Base-by-base conservation (phyloP, 179 eudicot genomes). In the Heliamphora pulchella region DNA sequence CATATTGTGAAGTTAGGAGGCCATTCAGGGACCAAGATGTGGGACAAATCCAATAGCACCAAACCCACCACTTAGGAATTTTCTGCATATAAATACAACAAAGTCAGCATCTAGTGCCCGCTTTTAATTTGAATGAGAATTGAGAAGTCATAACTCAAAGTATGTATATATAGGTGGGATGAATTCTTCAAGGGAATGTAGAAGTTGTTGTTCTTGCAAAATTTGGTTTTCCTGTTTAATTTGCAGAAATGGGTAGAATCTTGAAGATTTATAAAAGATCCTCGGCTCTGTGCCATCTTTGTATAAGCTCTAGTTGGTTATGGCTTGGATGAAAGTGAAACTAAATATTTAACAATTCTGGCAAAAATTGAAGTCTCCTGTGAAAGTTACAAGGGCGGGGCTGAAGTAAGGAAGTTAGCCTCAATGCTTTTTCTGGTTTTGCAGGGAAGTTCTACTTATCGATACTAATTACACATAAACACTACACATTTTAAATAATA, bases 21-120 rank as follows among this genome's bases (percentile, higher is more conserved):
- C 85, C 92, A 8, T 83, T 77, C 55, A 91, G 84, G n/a, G 87
- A 75, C 92, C 94, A 89, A 1, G 94, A 81, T 39, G 91, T 83
- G 44, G 94, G 94, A 64, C 85, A 81, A 20, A 89, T 48, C 64
- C 85, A 88, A 50, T 80, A 88, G 41, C 86, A 79, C 94, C 94
- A 89, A 18, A 87, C 41, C 94, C 92, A 91, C 89, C 89, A 88
- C 72, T 84, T 85, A 2, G 92, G 92, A 77, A 91, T 83, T 6
- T 85, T 81, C 94, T 91, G 88, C 87, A 81, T 54, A 55, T 4
- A 79, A 63, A 51, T 18, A 61, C 2, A 55, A 63, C 69, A 65
- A 8, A 50, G 51, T 79, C 50, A 68, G 15, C 57, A 58, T 54
- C 43, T 73, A 20, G 18, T 66, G 41, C 53, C 79, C 14, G 4